Conservation (phyloP, 208 protist species). For the Acanthamoeba culbertsoni region DNA sequence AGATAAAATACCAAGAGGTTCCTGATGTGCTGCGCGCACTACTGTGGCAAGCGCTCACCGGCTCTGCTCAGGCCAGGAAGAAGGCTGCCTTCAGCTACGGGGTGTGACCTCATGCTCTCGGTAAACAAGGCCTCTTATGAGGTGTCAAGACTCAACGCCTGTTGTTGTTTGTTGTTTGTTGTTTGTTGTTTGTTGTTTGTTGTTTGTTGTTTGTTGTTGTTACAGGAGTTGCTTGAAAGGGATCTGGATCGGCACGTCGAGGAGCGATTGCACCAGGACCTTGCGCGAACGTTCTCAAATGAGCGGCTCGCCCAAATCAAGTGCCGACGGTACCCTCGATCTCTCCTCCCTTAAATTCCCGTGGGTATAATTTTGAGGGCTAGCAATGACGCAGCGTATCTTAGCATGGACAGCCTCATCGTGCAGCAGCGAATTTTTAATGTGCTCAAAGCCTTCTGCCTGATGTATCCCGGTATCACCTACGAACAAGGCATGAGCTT, state of each 20-base stretch:
- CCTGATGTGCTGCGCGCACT: not conserved
- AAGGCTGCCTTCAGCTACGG: not conserved
- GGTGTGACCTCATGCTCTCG: not conserved
- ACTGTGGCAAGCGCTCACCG: slow-evolving; percentile 11
- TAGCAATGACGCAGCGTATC: not conserved
- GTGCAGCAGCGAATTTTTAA: slow-evolving; percentile 36
- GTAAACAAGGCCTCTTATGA: no score
- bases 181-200: no score
- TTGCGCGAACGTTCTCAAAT: slow-evolving; percentile 16
- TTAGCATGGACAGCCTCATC: not conserved
- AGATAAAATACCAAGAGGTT: slow-evolving; percentile 7
- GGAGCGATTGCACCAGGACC: slow-evolving; percentile 20
- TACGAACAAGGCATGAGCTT: slow-evolving; percentile 53
- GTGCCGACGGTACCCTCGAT: not conserved
- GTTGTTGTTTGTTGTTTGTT: no score
- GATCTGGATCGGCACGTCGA: not conserved
- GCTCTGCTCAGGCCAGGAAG: not conserved
- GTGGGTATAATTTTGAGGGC: not conserved
- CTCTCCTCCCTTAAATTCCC: not conserved
- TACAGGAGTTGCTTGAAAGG: not conserved
- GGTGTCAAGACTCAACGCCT: no score
- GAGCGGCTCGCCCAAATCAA: not conserved
- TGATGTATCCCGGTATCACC: slow-evolving; percentile 16
- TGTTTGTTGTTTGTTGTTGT: not conserved
- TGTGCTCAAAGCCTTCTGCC: slow-evolving; percentile 40